Evolutionary conservation across 768 basidiomycete species (phyloP), one percentile per base, ranked within the genome.

Genomic region (Rhodosporidiobolus sp.): DNA sequence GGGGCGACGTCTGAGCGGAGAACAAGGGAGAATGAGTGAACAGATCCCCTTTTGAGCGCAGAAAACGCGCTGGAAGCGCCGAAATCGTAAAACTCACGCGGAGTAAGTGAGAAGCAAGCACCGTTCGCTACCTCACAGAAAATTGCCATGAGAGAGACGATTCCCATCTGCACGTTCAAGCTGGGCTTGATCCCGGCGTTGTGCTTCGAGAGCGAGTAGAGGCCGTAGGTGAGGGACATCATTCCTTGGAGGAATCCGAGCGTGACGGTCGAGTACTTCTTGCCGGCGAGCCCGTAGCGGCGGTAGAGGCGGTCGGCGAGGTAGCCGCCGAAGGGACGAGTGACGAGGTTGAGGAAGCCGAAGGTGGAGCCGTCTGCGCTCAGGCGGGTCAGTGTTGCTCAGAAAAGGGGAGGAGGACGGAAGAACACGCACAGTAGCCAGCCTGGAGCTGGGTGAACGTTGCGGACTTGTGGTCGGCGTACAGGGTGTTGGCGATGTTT

Each of bases 301-400:
- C 76, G 72, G 80, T 86, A 86, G 3, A 85, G 67, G 17, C 79
- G 58, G 75, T 86, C 86, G 11, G 84, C 85, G 19, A 85, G 54
- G 75, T 82, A 85, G 10, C 86, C 86, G 34, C 85, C 81, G 4
- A 84, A 67, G 0, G 86, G 85, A 11, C 87, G 83, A 0, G 84
- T 83, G 68, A 86, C 75, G 50, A 87, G 50, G 76, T 87, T 87
- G 55, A 87, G 76, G 67, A 87, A 81, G 8, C 87, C 86, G 67
- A 72, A 82, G 22, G 80, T 77, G 20, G 79, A 76, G 6, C 82
- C 80, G 59, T 79, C 38, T 43, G 53, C n/a, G 45, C 28, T 10
- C 8, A 32, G 53, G 12, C 26, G 28, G 67, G 77, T 81, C 45
- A 48, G 65, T 11, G n/a, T n/a, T n/a, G n/a, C n/a, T n/a, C n/a